phyloP scores from a whole-genome alignment of 192 early-diverging fungal species.

The Coemansia sp. region DNA sequence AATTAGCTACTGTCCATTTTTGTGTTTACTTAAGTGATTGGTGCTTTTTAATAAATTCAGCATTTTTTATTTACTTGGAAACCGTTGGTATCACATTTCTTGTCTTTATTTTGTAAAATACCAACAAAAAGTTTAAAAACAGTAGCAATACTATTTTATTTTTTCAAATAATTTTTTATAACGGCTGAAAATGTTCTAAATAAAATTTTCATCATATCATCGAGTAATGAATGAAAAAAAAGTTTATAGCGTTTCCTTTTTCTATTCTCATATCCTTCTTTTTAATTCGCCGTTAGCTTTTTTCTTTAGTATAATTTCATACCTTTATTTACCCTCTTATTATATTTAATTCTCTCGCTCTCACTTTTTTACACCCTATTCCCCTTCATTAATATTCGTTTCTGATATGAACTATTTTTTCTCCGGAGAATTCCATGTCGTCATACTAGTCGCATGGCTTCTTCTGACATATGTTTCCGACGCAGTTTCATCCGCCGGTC shows the following conservation, averaged over 20 bases:
- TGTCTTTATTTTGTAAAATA: background rate
- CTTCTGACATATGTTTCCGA: background rate
- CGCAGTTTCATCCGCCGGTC: background rate
- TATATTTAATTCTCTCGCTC: background rate
- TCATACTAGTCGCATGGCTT: constrained; percentile 5
- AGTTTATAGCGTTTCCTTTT: too few relatives aligned
- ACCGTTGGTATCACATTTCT: constrained; percentile 1
- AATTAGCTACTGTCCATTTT: background rate
- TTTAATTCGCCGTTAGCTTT: too few relatives aligned
- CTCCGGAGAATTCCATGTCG: constrained; percentile 3
- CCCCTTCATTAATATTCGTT: background rate
- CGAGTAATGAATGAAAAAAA: too few relatives aligned
- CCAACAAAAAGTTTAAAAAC: background rate
- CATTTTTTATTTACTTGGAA: constrained; percentile 4
- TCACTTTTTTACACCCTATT: background rate
- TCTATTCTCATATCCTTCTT: too few relatives aligned
- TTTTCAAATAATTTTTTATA: background rate
- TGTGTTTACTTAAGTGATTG: background rate
- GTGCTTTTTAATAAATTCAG: background rate
- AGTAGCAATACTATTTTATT: background rate
- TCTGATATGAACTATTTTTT: constrained; percentile 10
- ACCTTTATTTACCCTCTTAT: background rate
- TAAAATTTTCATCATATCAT: background rate
- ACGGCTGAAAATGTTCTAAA: background rate
- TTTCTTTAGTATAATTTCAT: too few relatives aligned